Evolutionary conservation across 352 stramenopile species (phyloP).

Genomic region (Pythium folliculosum): DNA sequence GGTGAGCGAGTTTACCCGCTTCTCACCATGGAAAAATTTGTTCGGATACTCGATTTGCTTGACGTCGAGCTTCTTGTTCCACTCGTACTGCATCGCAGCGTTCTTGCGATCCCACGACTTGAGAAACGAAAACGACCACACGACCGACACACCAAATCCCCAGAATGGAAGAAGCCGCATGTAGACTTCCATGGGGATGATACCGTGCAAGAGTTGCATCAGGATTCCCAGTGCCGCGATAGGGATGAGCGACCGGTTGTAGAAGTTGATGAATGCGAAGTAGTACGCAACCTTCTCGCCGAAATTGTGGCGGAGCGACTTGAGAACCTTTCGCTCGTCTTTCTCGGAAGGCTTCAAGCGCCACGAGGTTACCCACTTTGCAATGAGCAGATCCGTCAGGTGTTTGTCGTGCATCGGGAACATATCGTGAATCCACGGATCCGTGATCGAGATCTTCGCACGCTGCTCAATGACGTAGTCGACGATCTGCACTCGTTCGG

Average conservation of each 20-base stretch:
- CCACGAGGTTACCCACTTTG: slow-evolving; percentile 68
- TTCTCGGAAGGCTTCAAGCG: slow-evolving; percentile 35
- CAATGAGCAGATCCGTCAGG: slow-evolving; percentile 66
- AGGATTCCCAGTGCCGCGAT: slow-evolving; percentile 67
- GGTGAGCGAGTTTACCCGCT: slow-evolving; percentile 72
- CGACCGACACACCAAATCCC: slow-evolving; percentile 73
- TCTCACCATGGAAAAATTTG: slow-evolving; percentile 70
- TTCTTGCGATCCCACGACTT: slow-evolving; percentile 86
- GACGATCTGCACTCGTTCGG: slow-evolving; percentile 84
- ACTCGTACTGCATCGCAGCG: slow-evolving; percentile 76
- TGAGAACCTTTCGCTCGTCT: slow-evolving; percentile 64
- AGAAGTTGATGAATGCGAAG: slow-evolving; percentile 85
- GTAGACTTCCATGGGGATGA: slow-evolving; percentile 65
- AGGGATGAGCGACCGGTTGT: slow-evolving; percentile 76
- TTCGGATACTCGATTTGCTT: slow-evolving; percentile 89
- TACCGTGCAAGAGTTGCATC: slow-evolving; percentile 50
- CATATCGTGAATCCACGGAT: slow-evolving; percentile 80
- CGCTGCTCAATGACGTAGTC: slow-evolving; percentile 84
- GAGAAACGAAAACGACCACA: slow-evolving; percentile 83
- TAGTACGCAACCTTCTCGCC: slow-evolving; percentile 89
- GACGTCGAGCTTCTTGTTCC: slow-evolving; percentile 77
- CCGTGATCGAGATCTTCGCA: slow-evolving; percentile 50
- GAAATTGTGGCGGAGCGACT: slow-evolving; percentile 76
- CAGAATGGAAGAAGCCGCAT: slow-evolving; percentile 85
- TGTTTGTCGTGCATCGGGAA: slow-evolving; percentile 83